A percentile compares a stretch with the other conserved stretches of the same genome.
These are phyloP conservation scores for Xylariaceae sp. DNA, from an alignment of 2,329 filamentous ascomycete genomes.

Conservation along the genomic window DNA sequence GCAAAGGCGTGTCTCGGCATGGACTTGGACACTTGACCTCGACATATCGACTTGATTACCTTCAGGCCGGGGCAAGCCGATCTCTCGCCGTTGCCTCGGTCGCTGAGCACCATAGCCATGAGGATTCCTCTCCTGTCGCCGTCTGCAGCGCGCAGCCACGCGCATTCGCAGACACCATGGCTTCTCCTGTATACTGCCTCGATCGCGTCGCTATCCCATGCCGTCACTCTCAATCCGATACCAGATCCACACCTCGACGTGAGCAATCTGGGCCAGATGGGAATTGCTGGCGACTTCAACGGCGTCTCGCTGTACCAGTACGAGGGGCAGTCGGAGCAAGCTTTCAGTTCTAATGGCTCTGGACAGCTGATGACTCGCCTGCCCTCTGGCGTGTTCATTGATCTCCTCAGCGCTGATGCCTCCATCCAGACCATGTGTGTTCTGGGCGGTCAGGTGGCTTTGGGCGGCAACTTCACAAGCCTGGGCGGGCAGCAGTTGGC, in stretches of 20 bases:
- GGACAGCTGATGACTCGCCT: constrained; percentile 73
- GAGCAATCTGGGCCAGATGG: constrained; percentile 69
- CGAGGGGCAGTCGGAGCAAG: constrained; percentile 65
- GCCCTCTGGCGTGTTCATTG: constrained; percentile 76
- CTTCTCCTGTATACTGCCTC: constrained; percentile 34
- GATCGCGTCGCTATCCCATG: constrained; percentile 36
- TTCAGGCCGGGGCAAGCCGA: constrained; percentile 17
- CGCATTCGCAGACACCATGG: constrained; percentile 15
- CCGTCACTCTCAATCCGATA: constrained; percentile 52
- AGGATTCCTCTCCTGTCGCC: constrained; percentile 37
- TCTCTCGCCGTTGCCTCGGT: constrained; percentile 16
- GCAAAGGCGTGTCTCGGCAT: too few species aligned
- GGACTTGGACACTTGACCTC: too few species aligned
- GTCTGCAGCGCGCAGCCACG: constrained; percentile 30
- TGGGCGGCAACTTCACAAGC: constrained; percentile 95
- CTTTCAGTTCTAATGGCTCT: constrained; percentile 65
- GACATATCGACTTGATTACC: too few species aligned
- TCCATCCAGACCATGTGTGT: constrained; percentile 85
- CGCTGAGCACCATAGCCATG: constrained; percentile 31
- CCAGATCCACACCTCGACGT: constrained; percentile 72
- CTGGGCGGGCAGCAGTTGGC: constrained; percentile 68
- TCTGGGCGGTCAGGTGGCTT: constrained; percentile 62
- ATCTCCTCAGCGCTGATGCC: constrained; percentile 69
- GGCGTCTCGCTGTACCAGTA: constrained; percentile 87
- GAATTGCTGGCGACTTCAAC: constrained; percentile 81